phyloP scores from a whole-genome alignment of 805 yeast species.

The Blastobotrys terrestris region DNA sequence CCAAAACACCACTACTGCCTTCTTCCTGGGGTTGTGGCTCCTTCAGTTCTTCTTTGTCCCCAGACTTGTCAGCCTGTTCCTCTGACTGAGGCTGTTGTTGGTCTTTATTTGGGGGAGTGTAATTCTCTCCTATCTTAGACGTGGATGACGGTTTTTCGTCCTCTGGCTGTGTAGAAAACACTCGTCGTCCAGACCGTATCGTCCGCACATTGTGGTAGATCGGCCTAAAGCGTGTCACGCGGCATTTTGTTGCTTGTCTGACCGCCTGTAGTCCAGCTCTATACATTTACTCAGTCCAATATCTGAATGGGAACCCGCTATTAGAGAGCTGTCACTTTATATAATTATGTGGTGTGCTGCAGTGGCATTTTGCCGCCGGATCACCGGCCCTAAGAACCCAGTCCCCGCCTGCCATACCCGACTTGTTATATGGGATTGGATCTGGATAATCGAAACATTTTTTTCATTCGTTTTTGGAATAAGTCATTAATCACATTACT shows the following conservation, averaged over 20 bases:
- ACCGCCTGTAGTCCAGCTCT: background rate
- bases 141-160: background rate
- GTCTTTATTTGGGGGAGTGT: background rate
- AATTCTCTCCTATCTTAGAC: background rate
- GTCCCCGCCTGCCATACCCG: no score
- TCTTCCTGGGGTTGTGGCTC: background rate
- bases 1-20: background rate
- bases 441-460: no score
- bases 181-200: background rate
- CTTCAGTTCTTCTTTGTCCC: background rate
- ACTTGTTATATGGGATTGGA: no score
- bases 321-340: no score
- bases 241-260: background rate
- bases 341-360: no score
- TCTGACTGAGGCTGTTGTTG: background rate
- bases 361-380: background rate
- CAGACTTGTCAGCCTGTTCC: background rate
- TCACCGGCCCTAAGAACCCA: background rate
- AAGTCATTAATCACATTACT: background rate
- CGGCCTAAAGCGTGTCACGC: background rate
- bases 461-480: no score
- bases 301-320: no score
- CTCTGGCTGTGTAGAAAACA: background rate
- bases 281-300: background rate
- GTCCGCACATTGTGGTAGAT: background rate